Base-by-base conservation (phyloP, 202 grass and related monocot species). In the Setaria italica region DNA sequence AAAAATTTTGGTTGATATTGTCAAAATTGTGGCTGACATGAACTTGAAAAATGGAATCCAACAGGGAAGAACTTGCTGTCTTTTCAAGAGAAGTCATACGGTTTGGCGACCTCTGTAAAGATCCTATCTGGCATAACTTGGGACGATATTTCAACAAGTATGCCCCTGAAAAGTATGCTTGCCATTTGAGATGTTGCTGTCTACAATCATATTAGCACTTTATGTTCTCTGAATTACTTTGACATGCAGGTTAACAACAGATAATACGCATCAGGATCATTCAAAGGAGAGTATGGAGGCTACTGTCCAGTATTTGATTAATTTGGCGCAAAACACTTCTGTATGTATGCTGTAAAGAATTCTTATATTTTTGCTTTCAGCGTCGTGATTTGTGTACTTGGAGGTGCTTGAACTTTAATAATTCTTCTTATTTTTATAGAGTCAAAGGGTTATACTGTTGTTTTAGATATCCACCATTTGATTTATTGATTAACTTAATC, bases 101-200 rank as follows among this genome's bases (percentile, higher is more conserved):
- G 79, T 99, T 99, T 81, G 96, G 96, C 47, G 51, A 96, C 72
- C 88, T 99, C 35, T 96, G 93, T 79, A 99, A 96, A 88, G 93
- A 99, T 74, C 96, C 96, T 56, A 87, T 87, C 74, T 99, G 96
- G 96, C 96, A 99, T 85, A 91, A 96, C 78, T 86, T 99, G 63
- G 91, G 91, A 68, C 96, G 93, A 64, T 99, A 94, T 87, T 99
- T 99, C 11, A 76, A 94, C 20, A 95, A 99, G 90, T 99, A 96
- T 46, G 81, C 67, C 30, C 78, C 79, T 81, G 46, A 88, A 71
- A 93, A 85, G 35, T 92, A 47, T 78, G 77, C 49, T 41, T 77
- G 1, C 74, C 47, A 16, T 85, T 81, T 49, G 0, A 25, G 9
- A 60, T 74, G 33, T 41, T 10, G 37, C 15, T 78, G 49, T 75